Evolutionary conservation across 306 rosid genomes (phyloP).

Genomic region (Prunus mume): DNA sequence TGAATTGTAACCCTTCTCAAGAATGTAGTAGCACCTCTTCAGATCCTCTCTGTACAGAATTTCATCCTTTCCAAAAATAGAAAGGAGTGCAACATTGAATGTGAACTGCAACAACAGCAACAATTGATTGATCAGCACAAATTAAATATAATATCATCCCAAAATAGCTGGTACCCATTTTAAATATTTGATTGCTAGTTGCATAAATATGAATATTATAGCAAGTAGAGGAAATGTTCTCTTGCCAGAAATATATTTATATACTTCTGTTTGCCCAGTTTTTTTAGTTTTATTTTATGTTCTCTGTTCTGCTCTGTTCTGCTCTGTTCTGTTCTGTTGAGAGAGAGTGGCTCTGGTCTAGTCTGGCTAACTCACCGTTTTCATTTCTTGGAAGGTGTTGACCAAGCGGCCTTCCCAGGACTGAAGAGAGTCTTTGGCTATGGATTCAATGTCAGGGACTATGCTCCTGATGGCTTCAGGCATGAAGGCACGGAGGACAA

Average conservation of each 20-base stretch:
- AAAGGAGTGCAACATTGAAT: constrained; percentile 81
- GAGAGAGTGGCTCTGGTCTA: not conserved
- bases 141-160: not conserved
- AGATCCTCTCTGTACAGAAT: constrained; percentile 68
- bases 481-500: constrained; percentile 85
- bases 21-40: constrained; percentile 72
- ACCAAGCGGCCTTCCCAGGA: constrained; percentile 65
- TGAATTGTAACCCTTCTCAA: constrained; percentile 91
- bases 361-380: constrained; percentile 45
- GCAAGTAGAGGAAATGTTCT: too few relatives aligned
- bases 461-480: constrained; percentile 58
- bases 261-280: too few relatives aligned
- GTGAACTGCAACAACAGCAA: constrained; percentile 54
- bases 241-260: too few relatives aligned
- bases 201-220: too few relatives aligned
- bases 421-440: constrained; percentile 55
- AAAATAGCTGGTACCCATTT: not conserved
- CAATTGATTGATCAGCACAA: not conserved
- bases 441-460: constrained; percentile 59
- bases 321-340: not conserved
- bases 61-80: constrained; percentile 84
- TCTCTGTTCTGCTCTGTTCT: not conserved
- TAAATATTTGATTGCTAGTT: too few relatives aligned
- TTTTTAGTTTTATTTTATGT: not conserved
- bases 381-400: constrained; percentile 91